phyloP scores from a whole-genome alignment of 2,329 filamentous ascomycete genomes.

The Colletotrichum chrysophilum region DNA sequence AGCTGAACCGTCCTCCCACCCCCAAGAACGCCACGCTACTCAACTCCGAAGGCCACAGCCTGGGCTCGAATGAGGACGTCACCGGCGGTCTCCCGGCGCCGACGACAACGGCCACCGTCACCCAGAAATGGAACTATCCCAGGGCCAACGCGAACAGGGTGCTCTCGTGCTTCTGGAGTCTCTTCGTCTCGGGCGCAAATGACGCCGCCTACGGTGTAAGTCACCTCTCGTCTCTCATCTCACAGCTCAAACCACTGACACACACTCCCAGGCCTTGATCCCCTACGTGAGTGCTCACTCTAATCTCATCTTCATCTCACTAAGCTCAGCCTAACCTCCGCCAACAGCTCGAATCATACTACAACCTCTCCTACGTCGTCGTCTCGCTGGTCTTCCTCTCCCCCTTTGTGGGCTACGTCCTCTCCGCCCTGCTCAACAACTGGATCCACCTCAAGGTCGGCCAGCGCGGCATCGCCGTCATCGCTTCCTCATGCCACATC shows the following conservation, averaged over 20 bases:
- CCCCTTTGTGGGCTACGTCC: conserved; percentile 68
- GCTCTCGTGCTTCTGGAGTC: conserved; percentile 60
- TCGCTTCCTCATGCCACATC: conserved; percentile 65
- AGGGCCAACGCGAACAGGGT: conserved; percentile 53
- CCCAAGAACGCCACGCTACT: background rate
- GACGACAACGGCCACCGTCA: background rate
- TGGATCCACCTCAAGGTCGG: conserved; percentile 39
- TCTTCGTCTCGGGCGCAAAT: conserved; percentile 63
- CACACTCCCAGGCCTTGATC: conserved; percentile 46
- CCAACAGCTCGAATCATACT: conserved; percentile 49
- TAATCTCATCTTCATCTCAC: conserved; percentile 24
- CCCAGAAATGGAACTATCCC: conserved; percentile 55
- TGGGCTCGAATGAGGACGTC: background rate
- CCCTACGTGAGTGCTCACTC: conserved; percentile 45
- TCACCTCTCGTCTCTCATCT: background rate
- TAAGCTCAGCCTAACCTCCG: conserved; percentile 26
- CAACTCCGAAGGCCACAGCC: conserved; percentile 5
- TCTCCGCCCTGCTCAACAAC: conserved; percentile 68
- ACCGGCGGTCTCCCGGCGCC: conserved; percentile 10
- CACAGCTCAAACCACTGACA: conserved; percentile 4
- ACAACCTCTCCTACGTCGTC: conserved; percentile 63
- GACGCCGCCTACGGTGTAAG: conserved; percentile 64
- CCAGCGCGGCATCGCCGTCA: conserved; percentile 64
- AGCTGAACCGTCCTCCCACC: background rate
- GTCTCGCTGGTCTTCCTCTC: conserved; percentile 71